Conservation (phyloP, 2,329 filamentous ascomycete genomes). For the Alternaria gaisen region DNA sequence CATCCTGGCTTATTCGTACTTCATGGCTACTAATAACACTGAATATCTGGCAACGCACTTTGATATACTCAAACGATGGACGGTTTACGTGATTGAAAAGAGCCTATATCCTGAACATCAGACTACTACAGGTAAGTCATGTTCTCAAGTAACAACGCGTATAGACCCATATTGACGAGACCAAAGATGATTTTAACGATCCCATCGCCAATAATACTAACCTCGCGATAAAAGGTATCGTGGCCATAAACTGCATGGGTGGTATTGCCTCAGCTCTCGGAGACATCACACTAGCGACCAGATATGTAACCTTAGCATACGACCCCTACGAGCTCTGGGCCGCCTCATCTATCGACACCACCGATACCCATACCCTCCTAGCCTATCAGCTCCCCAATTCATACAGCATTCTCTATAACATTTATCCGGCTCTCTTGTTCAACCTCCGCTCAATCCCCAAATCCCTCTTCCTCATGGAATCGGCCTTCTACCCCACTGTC, state of each 20-base stretch:
- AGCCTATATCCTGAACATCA: background rate
- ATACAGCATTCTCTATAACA: background rate
- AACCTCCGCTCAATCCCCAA: background rate
- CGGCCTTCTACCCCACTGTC: background rate
- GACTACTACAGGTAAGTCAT: background rate
- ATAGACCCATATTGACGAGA: background rate
- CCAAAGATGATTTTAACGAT: background rate
- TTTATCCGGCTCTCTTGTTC: background rate
- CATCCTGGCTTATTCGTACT: background rate
- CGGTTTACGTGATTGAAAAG: background rate
- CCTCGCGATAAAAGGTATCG: conserved; percentile 3
- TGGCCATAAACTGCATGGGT: background rate
- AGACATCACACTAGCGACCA: background rate
- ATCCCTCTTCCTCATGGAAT: background rate
- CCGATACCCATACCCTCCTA: background rate
- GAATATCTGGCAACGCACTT: background rate
- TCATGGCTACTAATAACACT: background rate
- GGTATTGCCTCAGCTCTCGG: background rate
- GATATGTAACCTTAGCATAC: background rate
- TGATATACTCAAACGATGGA: background rate
- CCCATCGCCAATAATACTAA: background rate
- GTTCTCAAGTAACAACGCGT: background rate
- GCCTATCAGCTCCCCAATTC: background rate
- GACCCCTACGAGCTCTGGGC: background rate
- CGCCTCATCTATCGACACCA: background rate